Evolutionary conservation across 495 filamentous ascomycete species (phyloP), one percentile per base, ranked within the genome.

Genomic region (Aspergillus kassunensis): DNA sequence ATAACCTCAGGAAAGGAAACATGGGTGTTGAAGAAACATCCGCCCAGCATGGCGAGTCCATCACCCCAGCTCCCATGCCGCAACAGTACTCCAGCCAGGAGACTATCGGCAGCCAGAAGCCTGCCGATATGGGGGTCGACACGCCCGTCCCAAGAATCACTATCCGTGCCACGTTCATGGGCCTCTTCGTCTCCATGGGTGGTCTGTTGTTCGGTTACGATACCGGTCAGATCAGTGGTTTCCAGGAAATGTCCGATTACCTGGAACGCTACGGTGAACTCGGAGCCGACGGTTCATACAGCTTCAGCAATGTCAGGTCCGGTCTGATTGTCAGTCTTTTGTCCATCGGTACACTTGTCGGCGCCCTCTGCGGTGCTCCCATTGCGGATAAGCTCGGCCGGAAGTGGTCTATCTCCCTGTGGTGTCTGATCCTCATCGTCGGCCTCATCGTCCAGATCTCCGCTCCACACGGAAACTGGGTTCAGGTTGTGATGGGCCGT

Each of bases 391-490:
- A 53, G 16, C 54, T 80, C 19, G 80, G 80, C 44, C 70, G 80
- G 27, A 79, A 79, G 55, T 76, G 69, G 67, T 76, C 72, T 6
- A 80, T 82, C 57, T 69, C 59, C 1, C 49, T 77, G 13, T 82
- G 83, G 58, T 81, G 78, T 49, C 59, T 82, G 35, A 80, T 86
- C 56, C 77, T 84, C 58, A 83, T 73, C 43, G 66, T 89, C 33
- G 87, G 87, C 27, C 72, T 81, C 37, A 72, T 86, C 15, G 81
- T 90, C 39, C 85, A 89, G 52, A 82, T 81, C 57, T 72, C 84
- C 27, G 73, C 86, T 3, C 59, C 72, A 4, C 40, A 65, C 4
- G 71, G 69, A 13, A 71, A 74, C 42, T 82, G 79, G 79, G 74
- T 73, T 44, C 75, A 81, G 61, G 64, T 73, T 61, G 68, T 85